Evolutionary conservation across 1,139 yeast genomes (phyloP).

Genomic region (Taphrina betulina): DNA sequence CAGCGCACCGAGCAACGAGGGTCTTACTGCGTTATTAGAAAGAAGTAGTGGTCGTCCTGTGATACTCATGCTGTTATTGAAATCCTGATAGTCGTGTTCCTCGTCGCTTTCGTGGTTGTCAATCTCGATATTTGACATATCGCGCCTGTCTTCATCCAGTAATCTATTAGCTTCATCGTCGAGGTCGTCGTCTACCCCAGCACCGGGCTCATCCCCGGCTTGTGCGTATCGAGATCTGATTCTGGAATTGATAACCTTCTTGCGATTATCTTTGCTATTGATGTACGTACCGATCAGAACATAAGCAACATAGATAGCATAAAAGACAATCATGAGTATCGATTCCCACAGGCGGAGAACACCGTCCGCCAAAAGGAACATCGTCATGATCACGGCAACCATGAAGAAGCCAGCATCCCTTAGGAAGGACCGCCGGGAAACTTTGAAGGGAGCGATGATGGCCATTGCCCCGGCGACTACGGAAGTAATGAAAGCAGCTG

Average conservation of each 20-base stretch:
- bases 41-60: constrained; percentile 19
- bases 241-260: constrained; percentile 19
- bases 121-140: neutral
- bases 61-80: constrained; percentile 27
- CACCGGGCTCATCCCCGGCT: neutral
- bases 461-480: constrained; percentile 77
- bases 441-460: constrained; percentile 62
- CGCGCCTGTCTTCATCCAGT: neutral
- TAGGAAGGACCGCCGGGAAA: constrained; percentile 52
- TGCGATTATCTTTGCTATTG: constrained; percentile 6
- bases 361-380: constrained; percentile 47
- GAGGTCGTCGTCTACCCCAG: constrained; percentile 7
- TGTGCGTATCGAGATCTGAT: constrained; percentile 19
- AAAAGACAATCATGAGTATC: constrained; percentile 52
- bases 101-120: constrained; percentile 4
- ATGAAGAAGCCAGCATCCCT: constrained; percentile 60
- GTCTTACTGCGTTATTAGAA: constrained; percentile 42
- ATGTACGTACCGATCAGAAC: constrained; percentile 40
- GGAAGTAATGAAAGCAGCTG: constrained; percentile 73
- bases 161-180: constrained; percentile 14
- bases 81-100: constrained; percentile 15
- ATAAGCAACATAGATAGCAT: constrained; percentile 53
- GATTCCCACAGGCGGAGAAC: constrained; percentile 52
- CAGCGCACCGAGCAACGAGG: constrained; percentile 50
- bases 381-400: constrained; percentile 50